Base-by-base conservation (phyloP, 306 rosid genomes). In the Arachis hypogaea region DNA sequence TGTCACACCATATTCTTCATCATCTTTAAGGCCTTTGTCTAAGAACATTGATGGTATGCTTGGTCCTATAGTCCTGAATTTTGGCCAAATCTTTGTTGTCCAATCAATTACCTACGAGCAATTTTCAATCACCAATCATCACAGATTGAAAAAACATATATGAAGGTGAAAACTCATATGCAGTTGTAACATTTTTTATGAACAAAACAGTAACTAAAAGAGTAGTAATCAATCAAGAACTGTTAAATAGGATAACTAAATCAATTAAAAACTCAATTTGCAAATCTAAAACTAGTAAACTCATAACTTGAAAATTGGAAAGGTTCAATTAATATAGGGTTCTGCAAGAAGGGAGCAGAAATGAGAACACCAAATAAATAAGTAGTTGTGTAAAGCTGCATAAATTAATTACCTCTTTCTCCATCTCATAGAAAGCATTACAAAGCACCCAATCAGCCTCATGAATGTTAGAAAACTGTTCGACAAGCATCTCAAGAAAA, bases 341-440 rank as follows among this genome's bases (percentile, higher is more conserved):
- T 7, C 9, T 44, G 10, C 2, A 10, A 44, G 49, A 8, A 44
- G 9, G 10, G 9, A 44, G 1, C 28, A 22, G 28, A 22, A 22
- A 22, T 22, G 1, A 22, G 51, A 46, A 46, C 11, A 2, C 51
- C 51, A 9, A 46, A 46, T 8, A 46, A 33, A 22, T 22, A 44
- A 44, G 49, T 2, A 44, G 49, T 7, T 44, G 7, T 44, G 49
- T 44, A 10, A 4, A 41, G 44, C 44, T 44, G 49, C 49, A 22
- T 6, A 5, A 44, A 44, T 7, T 44, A 6, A 9, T 18, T 57
- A 82, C 89, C 84, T 82, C 76, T 41, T 69, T 56, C 65, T 85
- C 89, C 41, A 82, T 4, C 69, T 82, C 81, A 5, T 68, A 69
- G 36, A 56, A 70, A 14, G 73, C 70, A 68, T 76, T 76, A 56